Evolutionary conservation across 805 yeast genomes (phyloP), one percentile per base, ranked within the genome.

Genomic region (Lipomyces oligophaga): DNA sequence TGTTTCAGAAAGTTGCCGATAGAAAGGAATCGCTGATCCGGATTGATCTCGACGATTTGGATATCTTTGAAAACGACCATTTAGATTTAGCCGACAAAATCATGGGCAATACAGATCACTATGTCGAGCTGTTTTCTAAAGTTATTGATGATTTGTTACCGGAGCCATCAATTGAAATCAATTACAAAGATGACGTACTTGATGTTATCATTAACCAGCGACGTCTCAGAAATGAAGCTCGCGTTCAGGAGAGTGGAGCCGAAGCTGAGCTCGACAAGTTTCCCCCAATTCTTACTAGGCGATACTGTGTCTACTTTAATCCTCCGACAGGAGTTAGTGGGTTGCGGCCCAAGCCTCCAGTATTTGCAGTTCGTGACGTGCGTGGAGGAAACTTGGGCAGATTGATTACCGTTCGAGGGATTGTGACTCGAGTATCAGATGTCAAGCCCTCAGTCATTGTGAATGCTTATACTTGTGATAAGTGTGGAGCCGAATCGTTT

Each of bases 381-480:
- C 83, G 80, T 62, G 97, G 97, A 52, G 70, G 74, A 31, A 80
- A 78, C 55, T 74, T 93, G 41, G 99, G 99, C 39, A 80, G 83
- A 59, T 76, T 85, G 52, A 84, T 93, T 60, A 89, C 96, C 0
- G 84, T 89, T 3, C 74, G 96, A 54, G 99, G 98, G 46, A 89
- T 93, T 57, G 87, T 90, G 41, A 93, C 97, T 6, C 75, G 98
- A 57, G 96, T 89, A 4, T 83, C 95, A 1, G 99, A 93, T 65
- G 98, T 93, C 35, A 90, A 89, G 66, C 99, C 99, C 3, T 74
- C 86, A 4, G 85, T 93, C 5, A 72, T 78, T 50, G 97, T 93
- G 43, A 87, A 83, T 59, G 97, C 98, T 0, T 94, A 90, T 64
- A 86, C 97, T 5, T 93, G 99, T 70, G 98, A 93, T 64, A 84